Conservation (phyloP, 208 protist species). For the Porcisia hertigi region DNA sequence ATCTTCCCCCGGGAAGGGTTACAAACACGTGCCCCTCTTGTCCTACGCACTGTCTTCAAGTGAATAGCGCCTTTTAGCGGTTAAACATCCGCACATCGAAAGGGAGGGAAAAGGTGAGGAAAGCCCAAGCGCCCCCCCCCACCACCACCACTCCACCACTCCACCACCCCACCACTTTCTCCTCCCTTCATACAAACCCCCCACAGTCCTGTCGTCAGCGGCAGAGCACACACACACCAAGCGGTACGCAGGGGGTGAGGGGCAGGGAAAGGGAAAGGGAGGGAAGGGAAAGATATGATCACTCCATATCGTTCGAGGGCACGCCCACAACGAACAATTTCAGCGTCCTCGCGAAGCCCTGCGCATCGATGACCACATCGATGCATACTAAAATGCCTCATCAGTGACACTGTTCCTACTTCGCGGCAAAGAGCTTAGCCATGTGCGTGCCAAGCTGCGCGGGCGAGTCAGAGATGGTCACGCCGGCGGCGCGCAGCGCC, state of each 20-base stretch:
- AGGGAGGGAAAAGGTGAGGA: too few relatives aligned
- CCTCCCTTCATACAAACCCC: too few relatives aligned
- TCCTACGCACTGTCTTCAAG: too few relatives aligned
- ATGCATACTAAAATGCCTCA: neutral
- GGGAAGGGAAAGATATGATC: neutral
- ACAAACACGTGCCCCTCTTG: too few relatives aligned
- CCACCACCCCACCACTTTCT: too few relatives aligned
- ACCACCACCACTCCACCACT: neutral
- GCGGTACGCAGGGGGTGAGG: too few relatives aligned
- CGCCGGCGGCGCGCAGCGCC: slow-evolving; percentile 90
- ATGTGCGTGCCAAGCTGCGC: slow-evolving; percentile 95
- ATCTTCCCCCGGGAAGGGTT: too few relatives aligned
- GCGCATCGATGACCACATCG: neutral
- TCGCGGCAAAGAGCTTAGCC: slow-evolving; percentile 71
- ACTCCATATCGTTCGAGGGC: neutral
- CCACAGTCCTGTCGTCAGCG: too few relatives aligned
- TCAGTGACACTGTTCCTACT: slow-evolving; percentile 19
- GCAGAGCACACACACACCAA: too few relatives aligned
- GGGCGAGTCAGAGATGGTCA: slow-evolving; percentile 92
- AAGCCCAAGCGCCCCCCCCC: too few relatives aligned
- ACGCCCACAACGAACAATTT: neutral
- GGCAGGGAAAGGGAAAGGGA: neutral
- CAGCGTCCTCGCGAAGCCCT: neutral
- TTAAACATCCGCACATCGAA: too few relatives aligned
- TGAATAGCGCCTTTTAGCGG: too few relatives aligned